A percentile compares a stretch with the other conserved stretches of the same genome.
Evolutionary conservation across 2,329 filamentous ascomycete genomes (phyloP).

Genomic region (Knufia petricola): DNA sequence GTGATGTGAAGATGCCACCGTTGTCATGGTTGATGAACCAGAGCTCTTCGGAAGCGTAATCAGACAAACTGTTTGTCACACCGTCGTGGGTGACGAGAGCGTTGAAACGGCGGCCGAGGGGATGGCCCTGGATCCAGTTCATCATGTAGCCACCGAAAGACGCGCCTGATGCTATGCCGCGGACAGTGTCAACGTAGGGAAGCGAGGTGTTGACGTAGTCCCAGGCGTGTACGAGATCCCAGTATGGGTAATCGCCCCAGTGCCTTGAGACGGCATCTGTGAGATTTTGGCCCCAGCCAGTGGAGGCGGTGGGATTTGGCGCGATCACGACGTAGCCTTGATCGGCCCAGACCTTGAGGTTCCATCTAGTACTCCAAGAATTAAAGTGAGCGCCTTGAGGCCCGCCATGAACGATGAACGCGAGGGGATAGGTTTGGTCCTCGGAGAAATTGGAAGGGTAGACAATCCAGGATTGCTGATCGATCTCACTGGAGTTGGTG

Average conservation of each 20-base stretch:
- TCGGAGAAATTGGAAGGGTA: conserved; percentile 51
- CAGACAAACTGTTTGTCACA: conserved; percentile 56
- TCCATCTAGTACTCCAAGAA: conserved; percentile 75
- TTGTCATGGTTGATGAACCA: conserved; percentile 43
- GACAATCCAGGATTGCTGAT: conserved; percentile 32
- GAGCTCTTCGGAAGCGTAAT: conserved; percentile 42
- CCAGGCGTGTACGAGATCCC: conserved; percentile 70
- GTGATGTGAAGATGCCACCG: conserved; percentile 11
- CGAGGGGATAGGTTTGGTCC: conserved; percentile 65
- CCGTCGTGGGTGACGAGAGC: conserved; percentile 84
- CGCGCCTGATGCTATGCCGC: conserved; percentile 33
- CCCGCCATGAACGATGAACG: conserved; percentile 73
- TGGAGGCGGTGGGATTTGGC: conserved; percentile 75
- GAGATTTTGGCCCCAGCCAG: conserved; percentile 69
- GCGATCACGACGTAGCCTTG: conserved; percentile 76
- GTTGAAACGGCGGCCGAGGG: conserved; percentile 73
- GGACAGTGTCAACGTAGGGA: conserved; percentile 30
- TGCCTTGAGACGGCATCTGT: conserved; percentile 66
- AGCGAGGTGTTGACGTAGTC: conserved; percentile 50
- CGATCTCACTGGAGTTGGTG: conserved; percentile 30
- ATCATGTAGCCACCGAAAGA: conserved; percentile 39
- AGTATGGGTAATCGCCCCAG: conserved; percentile 78
- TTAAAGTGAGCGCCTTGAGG: conserved; percentile 70
- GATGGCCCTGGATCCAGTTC: conserved; percentile 84
- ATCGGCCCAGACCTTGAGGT: conserved; percentile 75